Evolutionary conservation across 139 green algal species (phyloP), one percentile per base, ranked within the genome.

Genomic region (Dunaliella primolecta): DNA sequence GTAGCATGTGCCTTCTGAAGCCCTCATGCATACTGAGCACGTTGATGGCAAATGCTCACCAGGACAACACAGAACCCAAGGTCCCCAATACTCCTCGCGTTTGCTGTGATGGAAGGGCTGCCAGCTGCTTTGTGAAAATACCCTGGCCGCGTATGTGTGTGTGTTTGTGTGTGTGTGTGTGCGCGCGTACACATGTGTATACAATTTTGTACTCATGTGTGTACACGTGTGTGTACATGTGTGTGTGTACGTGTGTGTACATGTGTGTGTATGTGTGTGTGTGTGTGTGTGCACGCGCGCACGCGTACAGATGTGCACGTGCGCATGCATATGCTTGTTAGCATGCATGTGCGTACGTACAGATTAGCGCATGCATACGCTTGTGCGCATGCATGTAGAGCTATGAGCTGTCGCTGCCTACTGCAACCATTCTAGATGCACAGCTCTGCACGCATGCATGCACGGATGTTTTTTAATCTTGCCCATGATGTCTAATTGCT

Each of bases 61-160:
- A 81, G 31, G 77, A 57, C 1, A 81, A 33, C 15, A 81, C 77
- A 27, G 37, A 36, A 2, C 83, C 85, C 33, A 91, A 72, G 24
- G 81, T 75, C 30, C 87, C 87, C 78, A 91, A 75, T 30, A 91
- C 78, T 35, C 76, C 78, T 37, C 80, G 29, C 30, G 36, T 27
- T 7, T 81, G 36, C 37, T 83, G 37, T 11, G 71, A 2, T 71
- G 81, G 25, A 36, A 64, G 33, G 15, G 38, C 34, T 0, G 79
- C 30, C 24, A 87, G 46, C 64, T 81, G 86, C 83, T 87, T 87
- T 15, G 36, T 7, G 37, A 82, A 81, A n/a, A 86, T 81, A 75
- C 84, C 86, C 38, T 75, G 31, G 0, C 32, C 1, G 71, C 34
- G 34, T 0, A 36, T 72, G 72, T 81, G 74, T 1, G 2, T 75